Evolutionary conservation across 2,329 filamentous ascomycete species (phyloP).

Genomic region (Verticillium klebahnii): DNA sequence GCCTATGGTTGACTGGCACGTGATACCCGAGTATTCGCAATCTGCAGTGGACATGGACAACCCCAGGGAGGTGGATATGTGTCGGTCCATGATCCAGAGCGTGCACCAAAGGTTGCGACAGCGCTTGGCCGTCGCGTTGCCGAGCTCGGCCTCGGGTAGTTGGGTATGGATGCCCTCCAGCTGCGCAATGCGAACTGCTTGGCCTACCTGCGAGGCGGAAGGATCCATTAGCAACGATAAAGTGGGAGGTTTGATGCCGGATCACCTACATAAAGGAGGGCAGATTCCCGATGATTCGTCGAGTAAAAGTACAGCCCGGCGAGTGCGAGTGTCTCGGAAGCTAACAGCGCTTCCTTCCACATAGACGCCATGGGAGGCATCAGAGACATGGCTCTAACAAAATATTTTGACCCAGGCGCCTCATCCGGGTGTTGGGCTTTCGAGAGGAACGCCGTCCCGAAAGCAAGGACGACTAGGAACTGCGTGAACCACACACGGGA

Average conservation of each 20-base stretch:
- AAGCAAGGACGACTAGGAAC: constrained; percentile 18
- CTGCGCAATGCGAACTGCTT: constrained; percentile 34
- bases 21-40: neutral
- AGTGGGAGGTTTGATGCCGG: too few relatives aligned
- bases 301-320: constrained; percentile 31
- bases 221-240: neutral
- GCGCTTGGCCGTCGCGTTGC: constrained; percentile 20
- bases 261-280: constrained; percentile 18
- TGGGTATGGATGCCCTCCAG: constrained; percentile 35
- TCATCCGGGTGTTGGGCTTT: constrained; percentile 4
- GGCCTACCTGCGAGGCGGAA: constrained; percentile 23
- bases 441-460: constrained; percentile 16
- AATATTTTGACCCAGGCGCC: constrained; percentile 24
- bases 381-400: constrained; percentile 27
- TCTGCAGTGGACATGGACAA: constrained; percentile 1
- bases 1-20: neutral
- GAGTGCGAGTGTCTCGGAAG: constrained; percentile 30
- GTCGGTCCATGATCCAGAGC: constrained; percentile 32
- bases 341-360: constrained; percentile 31
- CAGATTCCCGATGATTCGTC: constrained; percentile 27
- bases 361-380: constrained; percentile 27
- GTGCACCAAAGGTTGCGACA: constrained; percentile 37
- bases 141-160: constrained; percentile 29
- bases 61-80: constrained; percentile 25
- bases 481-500: constrained; percentile 21